Base-by-base conservation (phyloP, 2,329 filamentous ascomycete species). In the Botrytis aclada region DNA sequence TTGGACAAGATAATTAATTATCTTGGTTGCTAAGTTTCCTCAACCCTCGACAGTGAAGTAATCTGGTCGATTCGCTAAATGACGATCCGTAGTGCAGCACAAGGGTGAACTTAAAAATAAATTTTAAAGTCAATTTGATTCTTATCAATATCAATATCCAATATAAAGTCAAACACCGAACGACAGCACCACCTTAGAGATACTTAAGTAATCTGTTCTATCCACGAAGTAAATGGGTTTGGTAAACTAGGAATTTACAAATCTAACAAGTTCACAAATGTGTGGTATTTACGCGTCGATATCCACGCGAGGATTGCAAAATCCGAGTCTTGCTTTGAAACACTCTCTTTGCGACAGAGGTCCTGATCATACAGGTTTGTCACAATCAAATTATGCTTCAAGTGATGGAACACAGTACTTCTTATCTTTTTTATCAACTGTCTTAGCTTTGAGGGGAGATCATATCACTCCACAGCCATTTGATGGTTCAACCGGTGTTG, bases 391-490 rank as follows among this genome's bases (percentile, higher is more conserved):
- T 73, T 72, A 83, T 20, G 73, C 77, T n/a, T 67, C 71, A 20
- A 72, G 76, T 67, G 79, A 79, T 58, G 73, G 73, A 67, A 71
- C 77, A 32, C 80, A 80, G 41, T 70, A n/a, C 16, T 78, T 86
- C 76, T 77, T 95, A 74, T 86, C 85, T 25, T 92, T 97, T 79
- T 88, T 89, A 20, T 96, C 95, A 10, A 97, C 94, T 0, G 95
- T 99, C 0, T 88, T 98, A n/a, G 90, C 94, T 6, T 85, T 99
- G n/a, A 89, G 96, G 77, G 95, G 95, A 39, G 87, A 89, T 67
- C 85, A 88, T 75, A 80, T 96, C 67, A 88, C 90, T 10, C 81
- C 83, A 47, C 96, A 98, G 81, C 96, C 96, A 2, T 87, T 97
- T 6, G 81, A 87, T 60, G 88, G 92, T 76, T 54, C 43, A 54